Percentiles rank a stretch among this genome's conserved stretches.
phyloP scores from a whole-genome alignment of 116 monocot species.

The Phalaenopsis hybrid region DNA sequence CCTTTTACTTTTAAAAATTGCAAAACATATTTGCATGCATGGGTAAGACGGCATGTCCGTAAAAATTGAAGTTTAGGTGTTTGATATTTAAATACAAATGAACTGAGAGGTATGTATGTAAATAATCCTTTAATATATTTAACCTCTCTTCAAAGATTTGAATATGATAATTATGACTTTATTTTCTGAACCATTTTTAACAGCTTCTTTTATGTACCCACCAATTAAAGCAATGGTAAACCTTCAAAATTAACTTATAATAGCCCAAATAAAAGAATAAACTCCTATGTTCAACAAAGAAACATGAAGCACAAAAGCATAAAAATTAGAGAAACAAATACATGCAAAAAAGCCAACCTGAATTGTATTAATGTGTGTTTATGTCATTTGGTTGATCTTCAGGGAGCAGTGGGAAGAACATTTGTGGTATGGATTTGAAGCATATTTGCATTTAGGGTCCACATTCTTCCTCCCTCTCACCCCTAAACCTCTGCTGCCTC shows the following conservation, averaged over 20 bases:
- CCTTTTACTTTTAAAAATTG: too few relatives aligned
- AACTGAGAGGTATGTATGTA: too few relatives aligned
- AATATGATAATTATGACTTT: too few relatives aligned
- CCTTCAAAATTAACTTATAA: background rate
- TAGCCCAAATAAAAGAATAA: background rate
- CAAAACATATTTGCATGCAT: too few relatives aligned
- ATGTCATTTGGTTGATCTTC: background rate
- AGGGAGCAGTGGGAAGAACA: conserved; percentile 11
- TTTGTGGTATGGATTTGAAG: conserved; percentile 16
- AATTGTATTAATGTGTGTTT: background rate
- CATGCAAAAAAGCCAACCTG: background rate
- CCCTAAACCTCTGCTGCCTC: background rate
- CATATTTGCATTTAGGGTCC: conserved; percentile 8
- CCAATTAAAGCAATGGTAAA: background rate
- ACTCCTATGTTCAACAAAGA: background rate
- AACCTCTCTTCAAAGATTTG: too few relatives aligned
- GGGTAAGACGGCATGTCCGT: too few relatives aligned
- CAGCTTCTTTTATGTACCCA: background rate
- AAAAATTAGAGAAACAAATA: background rate
- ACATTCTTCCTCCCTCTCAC: background rate
- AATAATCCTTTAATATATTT: too few relatives aligned
- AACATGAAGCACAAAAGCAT: background rate
- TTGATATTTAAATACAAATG: too few relatives aligned
- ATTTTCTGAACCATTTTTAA: too few relatives aligned
- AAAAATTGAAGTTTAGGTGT: too few relatives aligned